phyloP scores from a whole-genome alignment of 2,329 filamentous ascomycete species.

The Dendryphion nanum region DNA sequence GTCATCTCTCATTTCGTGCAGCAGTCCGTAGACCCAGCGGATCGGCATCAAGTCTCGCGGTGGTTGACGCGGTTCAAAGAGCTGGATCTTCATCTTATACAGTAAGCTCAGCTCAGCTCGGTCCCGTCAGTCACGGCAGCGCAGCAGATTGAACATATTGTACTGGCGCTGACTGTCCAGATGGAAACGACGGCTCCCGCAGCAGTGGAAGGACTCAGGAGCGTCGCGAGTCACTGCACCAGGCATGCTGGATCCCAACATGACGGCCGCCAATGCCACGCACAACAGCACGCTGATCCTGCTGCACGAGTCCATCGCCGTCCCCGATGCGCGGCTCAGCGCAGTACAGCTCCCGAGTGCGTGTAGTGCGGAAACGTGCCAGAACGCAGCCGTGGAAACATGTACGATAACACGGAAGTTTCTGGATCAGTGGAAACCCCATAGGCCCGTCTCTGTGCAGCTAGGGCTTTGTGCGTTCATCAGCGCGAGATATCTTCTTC shows the following conservation, averaged over 20 bases:
- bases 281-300: conserved; percentile 5
- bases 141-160: too few species aligned
- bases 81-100: background rate
- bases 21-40: background rate
- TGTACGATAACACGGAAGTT: conserved; percentile 2
- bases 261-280: conserved; percentile 6
- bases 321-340: conserved; percentile 1
- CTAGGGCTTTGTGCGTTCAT: conserved; percentile 7
- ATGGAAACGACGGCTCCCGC: conserved; percentile 2
- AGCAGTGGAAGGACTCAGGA: conserved; percentile 6
- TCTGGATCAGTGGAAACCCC: background rate
- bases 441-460: conserved; percentile 1
- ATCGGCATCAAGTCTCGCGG: background rate
- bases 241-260: conserved; percentile 4
- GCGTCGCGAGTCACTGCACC: conserved; percentile 3
- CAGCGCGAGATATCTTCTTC: conserved; percentile 4
- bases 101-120: too few species aligned
- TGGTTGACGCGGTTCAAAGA: background rate
- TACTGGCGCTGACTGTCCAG: too few species aligned
- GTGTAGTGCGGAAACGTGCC: conserved; percentile 2
- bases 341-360: conserved; percentile 3
- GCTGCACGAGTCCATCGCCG: conserved; percentile 1
- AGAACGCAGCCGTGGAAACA: conserved; percentile 1
- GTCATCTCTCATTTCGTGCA: conserved; percentile 1
- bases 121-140: too few species aligned